Evolutionary conservation across 306 rosid species (phyloP), one percentile per base, ranked within the genome.

Genomic region (Prunus mongolica): DNA sequence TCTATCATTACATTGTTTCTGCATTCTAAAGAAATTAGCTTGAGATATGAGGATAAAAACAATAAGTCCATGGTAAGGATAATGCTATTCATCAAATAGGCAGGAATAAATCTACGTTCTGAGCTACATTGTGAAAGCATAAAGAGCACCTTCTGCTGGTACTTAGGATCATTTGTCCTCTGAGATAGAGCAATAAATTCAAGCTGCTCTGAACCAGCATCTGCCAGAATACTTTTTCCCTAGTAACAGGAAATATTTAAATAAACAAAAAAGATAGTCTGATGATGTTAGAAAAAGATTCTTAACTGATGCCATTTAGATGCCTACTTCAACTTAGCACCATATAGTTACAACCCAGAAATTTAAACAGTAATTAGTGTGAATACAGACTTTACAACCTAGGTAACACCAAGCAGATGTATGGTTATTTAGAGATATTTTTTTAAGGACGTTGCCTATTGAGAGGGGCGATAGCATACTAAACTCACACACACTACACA

Each of bases 141-240:
- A 63, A 51, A 22, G n/a, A 71, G 25, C 24, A 63, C 82, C 82
- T 78, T 78, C 27, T 78, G 76, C 74, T 79, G 82, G 76, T 79
- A 79, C 69, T 72, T 79, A 65, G 73, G 60, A 45, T 79, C 74
- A 14, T 45, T 45, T 12, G 82, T 79, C 73, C 82, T 73, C 66
- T 79, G 74, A 55, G 82, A 79, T 61, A 72, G 22, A 72, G 82
- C 78, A 65, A 79, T 72, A 65, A 72, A 79, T 72, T 79, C 82
- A 20, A 72, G 82, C 65, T 79, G 78, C 30, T 79, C 82, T 49
- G 74, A 51, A 44, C 73, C 78, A 56, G 82, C 50, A 56, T 72
- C 82, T 54, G 82, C 82, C n/a, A 79, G 74, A 77, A 76, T 66
- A 38, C 73, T 76, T 16, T 54, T 65, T 24, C 65, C 73, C 79